phyloP scores from a whole-genome alignment of 805 yeast species.

The Suhomyces kilbournensis region DNA sequence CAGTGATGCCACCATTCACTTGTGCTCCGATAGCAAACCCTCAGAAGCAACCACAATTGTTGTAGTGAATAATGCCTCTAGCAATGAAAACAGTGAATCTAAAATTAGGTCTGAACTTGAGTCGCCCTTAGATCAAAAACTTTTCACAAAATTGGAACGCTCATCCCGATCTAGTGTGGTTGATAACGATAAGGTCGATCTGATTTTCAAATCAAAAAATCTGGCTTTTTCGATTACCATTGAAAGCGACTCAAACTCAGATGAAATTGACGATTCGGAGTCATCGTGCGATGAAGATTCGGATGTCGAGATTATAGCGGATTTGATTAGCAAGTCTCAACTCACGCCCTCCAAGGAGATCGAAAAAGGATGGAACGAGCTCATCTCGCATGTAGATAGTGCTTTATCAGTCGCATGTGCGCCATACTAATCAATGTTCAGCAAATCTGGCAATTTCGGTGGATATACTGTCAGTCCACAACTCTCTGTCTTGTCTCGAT shows the following conservation, averaged over 20 bases:
- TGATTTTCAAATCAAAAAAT: not conserved
- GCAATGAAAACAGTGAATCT: not conserved
- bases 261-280: not conserved
- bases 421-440: not conserved
- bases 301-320: constrained; percentile 19
- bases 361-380: constrained; percentile 10
- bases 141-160: not conserved
- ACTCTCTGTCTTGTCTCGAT: constrained; percentile 77
- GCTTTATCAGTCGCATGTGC: constrained; percentile 4
- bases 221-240: not conserved
- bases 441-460: constrained; percentile 46
- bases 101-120: constrained; percentile 9
- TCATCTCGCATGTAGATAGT: constrained; percentile 18
- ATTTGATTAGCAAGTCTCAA: constrained; percentile 2
- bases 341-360: not conserved
- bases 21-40: not conserved
- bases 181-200: not conserved
- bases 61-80: not conserved
- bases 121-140: constrained; percentile 15
- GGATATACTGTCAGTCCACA: constrained; percentile 62
- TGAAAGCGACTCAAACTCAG: not conserved
- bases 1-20: not conserved
- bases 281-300: constrained; percentile 14
- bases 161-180: not conserved
- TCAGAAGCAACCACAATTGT: not conserved